These are phyloP conservation scores for Opeltia flavorubescens DNA, from an alignment of 495 filamentous ascomycete species.

Conservation along the genomic window DNA sequence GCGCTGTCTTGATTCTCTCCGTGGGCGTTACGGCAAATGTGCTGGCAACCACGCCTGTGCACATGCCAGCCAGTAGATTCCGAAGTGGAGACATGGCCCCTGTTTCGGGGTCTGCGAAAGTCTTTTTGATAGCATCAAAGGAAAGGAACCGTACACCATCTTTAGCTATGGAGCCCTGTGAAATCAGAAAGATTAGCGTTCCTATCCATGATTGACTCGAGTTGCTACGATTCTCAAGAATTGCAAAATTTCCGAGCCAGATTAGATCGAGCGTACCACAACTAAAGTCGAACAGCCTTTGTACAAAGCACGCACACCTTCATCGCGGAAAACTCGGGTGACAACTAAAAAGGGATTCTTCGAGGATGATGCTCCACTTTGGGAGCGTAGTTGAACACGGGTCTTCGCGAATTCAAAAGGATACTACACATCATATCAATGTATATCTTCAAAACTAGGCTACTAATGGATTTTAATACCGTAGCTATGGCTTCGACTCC, in stretches of 20 bases:
- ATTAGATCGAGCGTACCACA: conserved; percentile 24
- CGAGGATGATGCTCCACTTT: conserved; percentile 25
- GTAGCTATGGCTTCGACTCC: conserved; percentile 40
- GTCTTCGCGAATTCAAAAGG: conserved; percentile 61
- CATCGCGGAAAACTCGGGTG: conserved; percentile 30
- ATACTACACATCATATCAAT: conserved; percentile 24
- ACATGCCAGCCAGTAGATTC: conserved; percentile 49
- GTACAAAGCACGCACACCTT: conserved; percentile 44
- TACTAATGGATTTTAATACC: conserved; percentile 13
- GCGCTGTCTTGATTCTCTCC: conserved; percentile 53
- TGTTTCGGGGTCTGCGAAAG: conserved; percentile 41
- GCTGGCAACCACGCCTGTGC: conserved; percentile 43
- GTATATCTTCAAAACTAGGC: neutral
- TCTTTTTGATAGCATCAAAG: conserved; percentile 50
- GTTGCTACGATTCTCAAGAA: neutral
- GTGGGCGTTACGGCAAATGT: conserved; percentile 49
- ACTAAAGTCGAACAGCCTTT: conserved; percentile 50
- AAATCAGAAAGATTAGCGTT: neutral
- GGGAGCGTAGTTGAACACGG: conserved; percentile 40
- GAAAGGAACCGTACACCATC: conserved; percentile 51
- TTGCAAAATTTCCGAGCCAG: too few species aligned
- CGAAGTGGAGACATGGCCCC: conserved; percentile 38
- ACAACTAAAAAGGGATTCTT: conserved; percentile 43
- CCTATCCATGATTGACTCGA: conserved; percentile 9
- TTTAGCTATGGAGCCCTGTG: conserved; percentile 46